A percentile compares a stretch with the other conserved stretches of the same genome.
Conservation (phyloP, 495 filamentous ascomycete species). For the Neurospora sp. region DNA sequence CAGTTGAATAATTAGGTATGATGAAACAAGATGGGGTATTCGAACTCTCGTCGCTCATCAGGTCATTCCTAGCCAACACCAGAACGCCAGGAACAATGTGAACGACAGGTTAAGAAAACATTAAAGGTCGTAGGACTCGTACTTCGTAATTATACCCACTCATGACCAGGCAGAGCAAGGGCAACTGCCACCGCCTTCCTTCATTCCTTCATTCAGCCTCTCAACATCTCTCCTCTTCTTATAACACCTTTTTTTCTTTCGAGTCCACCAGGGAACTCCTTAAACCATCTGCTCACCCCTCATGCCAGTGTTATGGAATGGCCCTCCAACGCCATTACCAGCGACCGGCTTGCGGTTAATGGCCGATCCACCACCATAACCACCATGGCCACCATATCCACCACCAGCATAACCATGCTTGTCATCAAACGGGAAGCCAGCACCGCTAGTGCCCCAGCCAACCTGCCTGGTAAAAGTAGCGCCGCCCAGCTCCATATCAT, state of each 20-base stretch:
- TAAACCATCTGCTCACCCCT: background rate
- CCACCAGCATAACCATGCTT: constrained; percentile 4
- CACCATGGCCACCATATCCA: background rate
- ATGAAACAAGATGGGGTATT: background rate
- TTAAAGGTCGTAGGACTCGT: background rate
- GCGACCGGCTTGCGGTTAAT: background rate
- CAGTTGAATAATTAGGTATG: background rate
- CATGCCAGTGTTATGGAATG: background rate
- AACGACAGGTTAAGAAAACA: background rate
- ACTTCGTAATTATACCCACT: background rate
- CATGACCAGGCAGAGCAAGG: background rate
- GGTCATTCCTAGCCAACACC: background rate
- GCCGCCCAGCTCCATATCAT: constrained; percentile 24
- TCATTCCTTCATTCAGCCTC: background rate
- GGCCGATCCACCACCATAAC: background rate
- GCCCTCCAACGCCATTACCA: background rate
- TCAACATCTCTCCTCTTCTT: background rate
- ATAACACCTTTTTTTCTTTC: background rate
- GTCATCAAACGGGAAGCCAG: constrained; percentile 2
- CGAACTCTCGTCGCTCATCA: background rate
- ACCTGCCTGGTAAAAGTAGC: constrained; percentile 34
- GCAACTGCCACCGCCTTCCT: background rate
- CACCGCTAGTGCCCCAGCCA: constrained; percentile 31
- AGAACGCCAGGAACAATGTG: background rate
- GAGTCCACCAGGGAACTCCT: background rate